Evolutionary conservation across 2,329 filamentous ascomycete species (phyloP).

Genomic region (Fusarium oligoseptatum): DNA sequence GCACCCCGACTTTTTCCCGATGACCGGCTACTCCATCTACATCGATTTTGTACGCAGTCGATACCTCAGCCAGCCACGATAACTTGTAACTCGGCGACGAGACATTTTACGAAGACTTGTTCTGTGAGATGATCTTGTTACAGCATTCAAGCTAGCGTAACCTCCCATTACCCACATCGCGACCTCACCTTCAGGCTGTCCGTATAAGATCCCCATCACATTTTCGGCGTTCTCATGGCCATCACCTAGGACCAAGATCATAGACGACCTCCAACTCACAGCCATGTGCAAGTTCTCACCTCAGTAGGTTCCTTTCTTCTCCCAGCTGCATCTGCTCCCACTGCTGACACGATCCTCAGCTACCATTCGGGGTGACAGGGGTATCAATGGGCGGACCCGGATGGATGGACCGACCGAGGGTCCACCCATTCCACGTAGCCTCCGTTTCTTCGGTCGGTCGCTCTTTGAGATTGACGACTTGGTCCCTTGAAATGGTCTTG

Average conservation of each 20-base stretch:
- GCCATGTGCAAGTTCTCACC: background rate
- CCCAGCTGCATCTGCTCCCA: slow-evolving; percentile 4
- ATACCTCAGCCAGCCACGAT: background rate
- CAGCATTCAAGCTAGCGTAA: background rate
- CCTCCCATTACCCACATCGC: background rate
- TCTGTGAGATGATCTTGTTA: background rate
- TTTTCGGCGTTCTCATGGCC: background rate
- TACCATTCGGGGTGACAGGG: slow-evolving; percentile 22
- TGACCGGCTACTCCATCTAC: slow-evolving; percentile 4
- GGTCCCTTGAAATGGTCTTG: background rate
- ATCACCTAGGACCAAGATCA: background rate
- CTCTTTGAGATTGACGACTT: background rate
- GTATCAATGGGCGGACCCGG: slow-evolving; percentile 31
- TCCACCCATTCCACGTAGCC: slow-evolving; percentile 21
- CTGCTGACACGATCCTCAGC: slow-evolving; percentile 29
- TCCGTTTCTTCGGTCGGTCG: background rate
- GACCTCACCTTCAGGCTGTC: background rate
- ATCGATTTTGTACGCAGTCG: background rate
- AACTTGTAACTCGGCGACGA: slow-evolving; percentile 5
- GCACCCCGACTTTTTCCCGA: slow-evolving; percentile 12
- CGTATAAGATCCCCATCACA: no score
- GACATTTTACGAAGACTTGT: slow-evolving; percentile 14
- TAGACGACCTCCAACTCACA: background rate
- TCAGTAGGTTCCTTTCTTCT: background rate
- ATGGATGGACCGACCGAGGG: slow-evolving; percentile 24